Evolutionary conservation across 139 green algal genomes (phyloP).

Genomic region (Tetradesmus obliquus): DNA sequence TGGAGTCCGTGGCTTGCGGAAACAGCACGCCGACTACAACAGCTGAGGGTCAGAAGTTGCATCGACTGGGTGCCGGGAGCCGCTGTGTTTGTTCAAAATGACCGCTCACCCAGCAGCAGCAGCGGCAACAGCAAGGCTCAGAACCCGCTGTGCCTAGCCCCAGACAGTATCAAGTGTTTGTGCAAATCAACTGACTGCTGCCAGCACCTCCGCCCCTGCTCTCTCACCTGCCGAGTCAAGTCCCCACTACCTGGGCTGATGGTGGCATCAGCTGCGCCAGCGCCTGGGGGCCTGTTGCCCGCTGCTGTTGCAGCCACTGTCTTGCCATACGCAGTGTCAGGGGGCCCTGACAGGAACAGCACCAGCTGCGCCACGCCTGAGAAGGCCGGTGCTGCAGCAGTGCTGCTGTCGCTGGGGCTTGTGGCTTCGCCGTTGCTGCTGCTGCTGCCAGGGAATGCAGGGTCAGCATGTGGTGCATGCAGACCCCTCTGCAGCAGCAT

Average conservation of each 20-base stretch:
- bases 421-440: not conserved
- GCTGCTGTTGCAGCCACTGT: slow-evolving; percentile 8
- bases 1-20: no score
- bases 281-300: slow-evolving; percentile 1
- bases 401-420: slow-evolving; percentile 21
- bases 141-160: no score
- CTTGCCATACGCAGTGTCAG: slow-evolving; percentile 70
- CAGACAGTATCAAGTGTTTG: no score
- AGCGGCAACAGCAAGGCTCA: no score
- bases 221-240: not conserved
- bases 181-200: not conserved
- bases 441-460: not conserved
- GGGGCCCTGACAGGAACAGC: slow-evolving; percentile 57
- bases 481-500: not conserved
- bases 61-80: no score
- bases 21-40: no score
- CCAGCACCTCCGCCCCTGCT: not conserved
- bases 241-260: slow-evolving; percentile 11
- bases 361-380: slow-evolving; percentile 28
- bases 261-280: not conserved
- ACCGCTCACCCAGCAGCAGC: no score
- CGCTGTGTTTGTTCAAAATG: no score
- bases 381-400: not conserved
- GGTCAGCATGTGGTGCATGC: not conserved
- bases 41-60: no score